phyloP scores from a whole-genome alignment of 306 rosid species.

The Sechiopsis laciniata region DNA sequence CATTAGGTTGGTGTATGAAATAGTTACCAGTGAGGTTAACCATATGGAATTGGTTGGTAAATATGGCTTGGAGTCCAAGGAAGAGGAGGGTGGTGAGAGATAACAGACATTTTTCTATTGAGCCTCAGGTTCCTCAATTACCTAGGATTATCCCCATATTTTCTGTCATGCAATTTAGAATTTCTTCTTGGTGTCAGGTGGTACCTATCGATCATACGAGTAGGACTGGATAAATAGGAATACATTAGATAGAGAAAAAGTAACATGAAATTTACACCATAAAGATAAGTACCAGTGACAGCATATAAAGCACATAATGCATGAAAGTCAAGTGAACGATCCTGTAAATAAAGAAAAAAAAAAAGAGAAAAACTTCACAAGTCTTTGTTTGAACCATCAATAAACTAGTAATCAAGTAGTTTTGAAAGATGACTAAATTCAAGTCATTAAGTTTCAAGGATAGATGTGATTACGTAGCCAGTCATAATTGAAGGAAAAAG shows the following conservation, averaged over 20 bases:
- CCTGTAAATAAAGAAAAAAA: slow-evolving; percentile 54
- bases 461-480: neutral
- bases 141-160: slow-evolving; percentile 2
- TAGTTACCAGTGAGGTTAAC: neutral
- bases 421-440: too few relatives aligned
- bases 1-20: neutral
- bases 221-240: neutral
- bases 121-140: neutral
- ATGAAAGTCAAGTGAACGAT: slow-evolving; percentile 89
- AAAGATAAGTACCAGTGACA: slow-evolving; percentile 72
- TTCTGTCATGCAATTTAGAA: slow-evolving; percentile 16
- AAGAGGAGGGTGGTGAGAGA: neutral
- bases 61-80: neutral
- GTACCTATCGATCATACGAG: neutral
- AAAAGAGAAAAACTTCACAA: too few relatives aligned
- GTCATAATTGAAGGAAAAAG: neutral
- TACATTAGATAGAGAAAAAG: neutral
- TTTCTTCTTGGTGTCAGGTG: too few relatives aligned
- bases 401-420: too few relatives aligned
- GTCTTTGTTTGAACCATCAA: too few relatives aligned
- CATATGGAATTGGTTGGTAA: neutral
- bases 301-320: slow-evolving; percentile 95
- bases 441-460: slow-evolving; percentile 1
- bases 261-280: slow-evolving; percentile 4
- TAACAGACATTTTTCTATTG: neutral